Conservation (phyloP, 2,329 filamentous ascomycete species). For the Lasiodiplodia sp. region DNA sequence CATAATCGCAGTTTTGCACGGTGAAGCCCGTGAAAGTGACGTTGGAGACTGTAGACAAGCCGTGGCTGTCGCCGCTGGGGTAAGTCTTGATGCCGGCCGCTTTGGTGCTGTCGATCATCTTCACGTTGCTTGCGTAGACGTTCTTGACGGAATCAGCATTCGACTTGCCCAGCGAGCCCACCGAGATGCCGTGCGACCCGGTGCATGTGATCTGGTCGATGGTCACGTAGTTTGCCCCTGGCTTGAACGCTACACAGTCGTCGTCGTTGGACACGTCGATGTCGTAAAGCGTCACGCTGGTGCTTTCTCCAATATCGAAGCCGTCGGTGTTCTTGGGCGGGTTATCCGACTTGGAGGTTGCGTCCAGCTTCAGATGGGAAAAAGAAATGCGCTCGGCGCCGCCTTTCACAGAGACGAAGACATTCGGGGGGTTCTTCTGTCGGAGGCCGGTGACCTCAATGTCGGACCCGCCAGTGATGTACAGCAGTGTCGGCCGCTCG, state of each 20-base stretch:
- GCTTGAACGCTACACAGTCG: conserved; percentile 57
- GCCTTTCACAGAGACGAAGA: conserved; percentile 53
- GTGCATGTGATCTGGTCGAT: conserved; percentile 54
- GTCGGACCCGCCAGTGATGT: conserved; percentile 49
- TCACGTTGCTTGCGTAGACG: conserved; percentile 50
- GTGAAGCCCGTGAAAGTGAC: conserved; percentile 51
- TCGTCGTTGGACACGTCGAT: conserved; percentile 52
- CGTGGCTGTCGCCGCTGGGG: conserved; percentile 47
- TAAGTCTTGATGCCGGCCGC: conserved; percentile 58
- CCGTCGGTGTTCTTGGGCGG: conserved; percentile 53
- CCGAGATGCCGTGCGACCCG: conserved; percentile 55
- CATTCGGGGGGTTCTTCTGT: conserved; percentile 55
- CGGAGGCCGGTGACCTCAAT: conserved; percentile 49
- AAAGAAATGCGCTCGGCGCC: conserved; percentile 47
- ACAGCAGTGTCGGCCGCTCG: conserved; percentile 51
- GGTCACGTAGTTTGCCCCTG: conserved; percentile 49
- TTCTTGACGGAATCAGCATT: conserved; percentile 53
- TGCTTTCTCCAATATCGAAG: conserved; percentile 52
- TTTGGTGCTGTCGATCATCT: conserved; percentile 53
- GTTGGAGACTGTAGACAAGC: conserved; percentile 48
- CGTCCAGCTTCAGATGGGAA: conserved; percentile 47
- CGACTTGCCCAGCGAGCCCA: conserved; percentile 54
- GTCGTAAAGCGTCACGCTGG: conserved; percentile 47
- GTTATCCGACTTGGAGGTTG: conserved; percentile 49
- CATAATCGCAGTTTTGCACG: conserved; percentile 51